These are phyloP conservation scores for Kwoniella bestiolae DNA, from an alignment of 768 basidiomycete species.

Conservation along the genomic window DNA sequence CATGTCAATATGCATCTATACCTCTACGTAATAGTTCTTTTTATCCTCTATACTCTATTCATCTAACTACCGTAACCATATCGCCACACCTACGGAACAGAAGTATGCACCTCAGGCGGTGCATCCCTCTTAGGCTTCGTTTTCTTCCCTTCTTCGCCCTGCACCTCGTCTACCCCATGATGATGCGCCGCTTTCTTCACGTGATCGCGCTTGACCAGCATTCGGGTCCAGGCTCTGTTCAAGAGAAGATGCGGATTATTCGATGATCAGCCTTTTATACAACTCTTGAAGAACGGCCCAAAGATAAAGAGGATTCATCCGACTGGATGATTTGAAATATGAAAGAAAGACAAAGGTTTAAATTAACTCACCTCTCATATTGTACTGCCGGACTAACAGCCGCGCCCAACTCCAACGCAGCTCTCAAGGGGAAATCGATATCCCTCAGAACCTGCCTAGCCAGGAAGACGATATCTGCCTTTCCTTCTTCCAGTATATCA, in stretches of 20 bases:
- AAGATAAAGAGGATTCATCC: no score
- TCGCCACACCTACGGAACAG: constrained; percentile 1
- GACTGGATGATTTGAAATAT: no score
- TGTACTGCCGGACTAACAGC: constrained; percentile 73
- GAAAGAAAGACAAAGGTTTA: constrained; percentile 1
- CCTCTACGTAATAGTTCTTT: not conserved
- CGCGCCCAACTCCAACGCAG: constrained; percentile 69
- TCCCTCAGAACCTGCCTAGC: constrained; percentile 71
- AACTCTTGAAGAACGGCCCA: no score
- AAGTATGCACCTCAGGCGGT: constrained; percentile 17
- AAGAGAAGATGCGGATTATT: no score
- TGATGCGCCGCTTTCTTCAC: constrained; percentile 17
- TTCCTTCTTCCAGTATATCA: constrained; percentile 67
- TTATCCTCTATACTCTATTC: not conserved
- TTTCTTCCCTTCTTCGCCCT: constrained; percentile 34
- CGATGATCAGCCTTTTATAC: not conserved
- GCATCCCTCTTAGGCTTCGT: constrained; percentile 2
- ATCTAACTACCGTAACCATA: not conserved
- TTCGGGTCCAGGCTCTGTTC: constrained; percentile 44
- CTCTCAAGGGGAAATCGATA: constrained; percentile 68
- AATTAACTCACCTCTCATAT: constrained; percentile 60
- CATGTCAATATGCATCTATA: constrained; percentile 1
- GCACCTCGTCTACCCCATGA: constrained; percentile 29
- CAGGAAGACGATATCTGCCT: constrained; percentile 71
- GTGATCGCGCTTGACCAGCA: constrained; percentile 45